Evolutionary conservation across 1,284 basidiomycete genomes (phyloP).

Genomic region (Tilletiopsis washingtonensis): DNA sequence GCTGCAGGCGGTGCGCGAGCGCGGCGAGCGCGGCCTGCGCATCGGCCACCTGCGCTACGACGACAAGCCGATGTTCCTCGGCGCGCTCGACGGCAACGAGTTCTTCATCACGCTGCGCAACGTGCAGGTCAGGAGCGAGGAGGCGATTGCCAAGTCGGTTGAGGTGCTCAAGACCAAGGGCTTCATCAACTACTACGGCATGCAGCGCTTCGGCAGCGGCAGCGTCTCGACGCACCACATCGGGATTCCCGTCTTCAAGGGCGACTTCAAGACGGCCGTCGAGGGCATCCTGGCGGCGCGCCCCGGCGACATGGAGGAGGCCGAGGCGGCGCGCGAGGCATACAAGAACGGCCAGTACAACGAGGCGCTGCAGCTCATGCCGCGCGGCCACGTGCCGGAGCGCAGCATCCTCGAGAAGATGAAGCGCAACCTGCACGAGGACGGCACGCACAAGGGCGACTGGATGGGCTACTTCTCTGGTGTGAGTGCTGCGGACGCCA

Average conservation of each 20-base stretch:
- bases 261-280: conserved; percentile 55
- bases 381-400: conserved; percentile 82
- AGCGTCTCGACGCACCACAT: conserved; percentile 90
- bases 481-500: too few species aligned
- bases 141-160: conserved; percentile 66
- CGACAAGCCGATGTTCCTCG: conserved; percentile 72
- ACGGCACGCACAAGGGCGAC: conserved; percentile 13
- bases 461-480: conserved; percentile 21
- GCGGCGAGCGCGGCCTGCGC: conserved; percentile 61
- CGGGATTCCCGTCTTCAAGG: conserved; percentile 76
- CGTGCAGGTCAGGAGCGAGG: conserved; percentile 27
- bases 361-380: conserved; percentile 75
- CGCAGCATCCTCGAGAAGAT: conserved; percentile 66
- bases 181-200: conserved; percentile 98
- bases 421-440: not conserved
- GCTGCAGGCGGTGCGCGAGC: conserved; percentile 1
- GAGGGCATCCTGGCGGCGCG: conserved; percentile 26
- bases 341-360: conserved; percentile 20
- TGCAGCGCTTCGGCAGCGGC: conserved; percentile 98
- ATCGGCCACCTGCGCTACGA: conserved; percentile 82
- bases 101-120: conserved; percentile 90
- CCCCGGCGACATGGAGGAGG: conserved; percentile 14
- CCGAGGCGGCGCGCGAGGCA: conserved; percentile 6
- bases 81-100: conserved; percentile 89
- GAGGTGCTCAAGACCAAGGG: conserved; percentile 72